Evolutionary conservation across 1,284 basidiomycete species (phyloP), one percentile per base, ranked within the genome.

Genomic region (Apiotrichum montevideense): DNA sequence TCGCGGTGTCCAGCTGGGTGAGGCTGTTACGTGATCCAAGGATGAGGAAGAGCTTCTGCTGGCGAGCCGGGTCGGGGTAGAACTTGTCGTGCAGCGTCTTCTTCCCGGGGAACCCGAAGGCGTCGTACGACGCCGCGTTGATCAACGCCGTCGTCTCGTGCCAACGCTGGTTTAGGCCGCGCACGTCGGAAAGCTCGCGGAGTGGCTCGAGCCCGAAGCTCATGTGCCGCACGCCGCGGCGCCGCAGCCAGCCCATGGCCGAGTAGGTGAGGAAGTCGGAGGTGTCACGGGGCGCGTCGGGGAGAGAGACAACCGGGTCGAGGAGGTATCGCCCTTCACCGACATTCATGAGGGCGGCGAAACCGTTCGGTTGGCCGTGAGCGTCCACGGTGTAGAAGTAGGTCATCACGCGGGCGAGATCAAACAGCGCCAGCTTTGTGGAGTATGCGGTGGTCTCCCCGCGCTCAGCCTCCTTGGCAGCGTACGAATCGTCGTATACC

Each of bases 81-180:
- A 60, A 60, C 52, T 60, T 60, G 52, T 57, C 59, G 46, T 60
- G 59, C 13, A 60, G 59, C 29, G 48, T 57, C 50, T 54, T 60
- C 52, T 60, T 60, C 41, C 59, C 59, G 2, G n/a, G 43, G 21
- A 60, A 57, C 7, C 55, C 55, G 42, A 54, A 56, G 6, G 52
- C 55, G 42, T 52, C 50, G 42, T 55, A 60, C 11, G 49, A 44
- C 3, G 59, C 59, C 4, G 59, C 52, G 43, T 56, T 53, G 35
- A 60, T 49, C 15, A 54, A 34, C 29, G 55, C 52, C 40, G 59
- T 57, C 9, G 50, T 49, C 9, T 7, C 37, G 45, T 54, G 52
- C 44, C 53, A 51, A 29, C 35, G 34, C 2, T 4, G 6, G 32
- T 10, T 39, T 39, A 59, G 51, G n/a, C 48, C 47, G 14, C 32